These are phyloP conservation scores for Chalaropsis ovoidea DNA, from an alignment of 2,329 filamentous ascomycete species.

Conservation along the genomic window DNA sequence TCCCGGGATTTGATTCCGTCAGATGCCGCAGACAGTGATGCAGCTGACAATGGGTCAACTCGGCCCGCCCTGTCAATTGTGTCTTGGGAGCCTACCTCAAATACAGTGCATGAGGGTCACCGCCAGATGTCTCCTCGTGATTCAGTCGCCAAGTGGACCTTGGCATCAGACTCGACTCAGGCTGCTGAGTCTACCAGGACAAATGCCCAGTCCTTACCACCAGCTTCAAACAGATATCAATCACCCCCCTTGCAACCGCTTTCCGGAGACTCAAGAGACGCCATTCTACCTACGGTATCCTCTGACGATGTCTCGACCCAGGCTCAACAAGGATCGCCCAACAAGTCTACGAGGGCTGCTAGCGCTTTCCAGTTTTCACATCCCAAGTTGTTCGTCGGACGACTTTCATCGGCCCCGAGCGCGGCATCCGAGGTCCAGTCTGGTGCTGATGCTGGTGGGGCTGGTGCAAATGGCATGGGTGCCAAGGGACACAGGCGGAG, in stretches of 20 bases:
- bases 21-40: not conserved
- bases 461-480: not conserved
- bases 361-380: slow-evolving; percentile 15
- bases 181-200: not conserved
- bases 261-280: not conserved
- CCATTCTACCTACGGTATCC: not conserved
- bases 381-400: slow-evolving; percentile 21
- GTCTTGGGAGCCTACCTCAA: not conserved
- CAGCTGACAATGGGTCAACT: slow-evolving; percentile 9
- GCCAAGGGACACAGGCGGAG: slow-evolving; percentile 10
- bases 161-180: not conserved
- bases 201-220: not conserved
- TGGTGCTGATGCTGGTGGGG: not conserved
- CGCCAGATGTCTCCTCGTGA: not conserved
- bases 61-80: not conserved
- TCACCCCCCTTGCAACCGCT: not conserved
- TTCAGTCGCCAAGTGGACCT: not conserved
- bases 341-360: not conserved
- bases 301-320: slow-evolving; percentile 5
- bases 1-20: slow-evolving; percentile 3
- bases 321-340: not conserved
- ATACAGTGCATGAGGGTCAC: not conserved
- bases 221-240: not conserved
- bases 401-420: slow-evolving; percentile 14
- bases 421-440: not conserved